Percentiles rank a stretch among this genome's conserved stretches.
Conservation (phyloP, 78 protist species). For the Dictyostelium discoideum region dicty_2.7 NC_007090.3:729001-729500, state of each 20-base stretch:
- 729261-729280: slow-evolving; percentile 97
- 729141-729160: neutral
- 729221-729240: slow-evolving; percentile 98
- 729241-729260: slow-evolving; percentile 97
- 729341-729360: neutral
- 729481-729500: slow-evolving; percentile 97
- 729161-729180: slow-evolving; percentile 42
- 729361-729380: no score
- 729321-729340: neutral
- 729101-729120: neutral
- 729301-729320: no score
- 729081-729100: no score
- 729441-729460: slow-evolving; percentile 79
- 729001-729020: neutral
- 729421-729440: neutral
- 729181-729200: slow-evolving; percentile 86
- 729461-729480: slow-evolving; percentile 97
- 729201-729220: slow-evolving; percentile 92
- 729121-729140: neutral
- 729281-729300: slow-evolving; percentile 82
- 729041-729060: neutral
- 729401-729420: neutral
- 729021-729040: neutral
- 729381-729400: no score
- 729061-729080: neutral